phyloP scores from a whole-genome alignment of 805 yeast species.

The Candida vaughaniae region DNA sequence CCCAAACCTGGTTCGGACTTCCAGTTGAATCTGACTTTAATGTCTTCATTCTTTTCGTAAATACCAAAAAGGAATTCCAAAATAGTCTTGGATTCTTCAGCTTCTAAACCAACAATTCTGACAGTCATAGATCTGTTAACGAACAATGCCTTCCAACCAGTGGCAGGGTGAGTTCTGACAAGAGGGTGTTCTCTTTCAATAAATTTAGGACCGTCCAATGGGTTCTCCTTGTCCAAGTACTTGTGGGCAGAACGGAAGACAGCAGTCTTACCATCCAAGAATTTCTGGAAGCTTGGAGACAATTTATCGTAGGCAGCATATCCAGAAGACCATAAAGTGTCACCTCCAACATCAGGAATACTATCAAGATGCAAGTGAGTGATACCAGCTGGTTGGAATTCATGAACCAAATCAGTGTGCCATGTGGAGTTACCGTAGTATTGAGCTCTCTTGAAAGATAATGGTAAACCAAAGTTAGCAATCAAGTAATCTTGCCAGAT shows the following conservation, averaged over 20 bases:
- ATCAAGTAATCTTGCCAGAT: constrained; percentile 40
- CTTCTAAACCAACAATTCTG: constrained; percentile 51
- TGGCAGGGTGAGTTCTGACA: constrained; percentile 62
- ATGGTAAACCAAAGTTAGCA: constrained; percentile 23
- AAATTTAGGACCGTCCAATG: constrained; percentile 44
- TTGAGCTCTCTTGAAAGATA: constrained; percentile 34
- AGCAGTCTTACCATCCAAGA: constrained; percentile 52
- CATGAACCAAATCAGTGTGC: constrained; percentile 38
- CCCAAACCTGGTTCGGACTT: constrained; percentile 40
- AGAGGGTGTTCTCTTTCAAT: constrained; percentile 59
- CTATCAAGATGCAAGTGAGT: constrained; percentile 37
- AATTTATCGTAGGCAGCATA: constrained; percentile 56
- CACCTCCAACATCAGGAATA: constrained; percentile 52
- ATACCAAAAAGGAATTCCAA: constrained; percentile 46
- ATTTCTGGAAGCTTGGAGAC: constrained; percentile 48
- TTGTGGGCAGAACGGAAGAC: constrained; percentile 40
- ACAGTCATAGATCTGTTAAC: constrained; percentile 51
- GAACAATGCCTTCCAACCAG: constrained; percentile 58
- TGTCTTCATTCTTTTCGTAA: constrained; percentile 51
- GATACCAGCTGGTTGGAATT: constrained; percentile 34
- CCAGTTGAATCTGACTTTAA: constrained; percentile 57
- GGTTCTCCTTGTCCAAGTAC: constrained; percentile 42
- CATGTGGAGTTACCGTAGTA: constrained; percentile 24
- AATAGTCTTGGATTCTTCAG: constrained; percentile 48
- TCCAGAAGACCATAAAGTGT: constrained; percentile 55